Evolutionary conservation across 2,329 filamentous ascomycete genomes (phyloP), one percentile per base, ranked within the genome.

Genomic region (Xylariaceae sp.): DNA sequence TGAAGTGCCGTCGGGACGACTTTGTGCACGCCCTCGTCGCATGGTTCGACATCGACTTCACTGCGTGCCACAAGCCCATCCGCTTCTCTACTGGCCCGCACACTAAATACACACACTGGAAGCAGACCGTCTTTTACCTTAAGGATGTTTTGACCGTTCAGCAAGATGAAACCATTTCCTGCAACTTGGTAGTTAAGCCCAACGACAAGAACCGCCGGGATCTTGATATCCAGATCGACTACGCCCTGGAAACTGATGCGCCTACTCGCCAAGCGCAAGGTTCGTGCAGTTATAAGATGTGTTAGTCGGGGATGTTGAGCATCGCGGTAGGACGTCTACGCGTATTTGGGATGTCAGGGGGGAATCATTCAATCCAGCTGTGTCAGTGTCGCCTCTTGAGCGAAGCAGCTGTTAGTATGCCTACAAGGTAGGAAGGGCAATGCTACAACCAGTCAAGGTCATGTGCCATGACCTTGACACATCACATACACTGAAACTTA

Each of bases 51-150:
- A 97, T 99, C 69, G 93, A 97, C 72, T 99, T 99, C 78, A 89
- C 90, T 55, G 92, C 92, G 61, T 97, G 94, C 84, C 94, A 99
- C 84, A 97, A 97, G 84, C 90, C 92, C 37, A 92, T 99, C 73
- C 86, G 88, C 72, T 99, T 99, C 83, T 96, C 90, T 56, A 99
- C 94, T 15, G 94, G 94, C 18, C 94, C 94, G 34, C 94, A 97
- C 78, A 95, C 93, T 69, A 97, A 97, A 80, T 97, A 97, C 80
- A 99, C 94, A 15, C 94, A 99, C 83, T 99, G 94, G 94, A 99
- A 99, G 81, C 94, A 99, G 81, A 99, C 94, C 10, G 94, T 99
- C 64, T 97, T 99, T 80, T 99, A 99, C 79, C 82, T 99, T 64
- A 86, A 89, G 71, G 92, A 99, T 68, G 90, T 96, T 39, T 80